These are phyloP conservation scores for Saccharum hybrid DNA, from an alignment of 202 grass and related monocot genomes.

Conservation along the genomic window DNA sequence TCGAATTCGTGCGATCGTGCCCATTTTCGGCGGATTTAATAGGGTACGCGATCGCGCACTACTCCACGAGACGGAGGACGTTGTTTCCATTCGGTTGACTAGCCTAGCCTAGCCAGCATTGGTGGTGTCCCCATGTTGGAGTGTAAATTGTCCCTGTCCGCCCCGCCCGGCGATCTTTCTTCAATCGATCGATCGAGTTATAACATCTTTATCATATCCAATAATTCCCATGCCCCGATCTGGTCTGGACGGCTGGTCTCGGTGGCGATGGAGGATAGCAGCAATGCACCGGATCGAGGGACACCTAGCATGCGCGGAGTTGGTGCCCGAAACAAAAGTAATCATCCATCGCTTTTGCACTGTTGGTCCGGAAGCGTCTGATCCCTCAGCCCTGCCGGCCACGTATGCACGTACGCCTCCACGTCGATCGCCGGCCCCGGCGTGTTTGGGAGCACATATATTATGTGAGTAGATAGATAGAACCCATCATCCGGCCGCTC, in stretches of 20 bases:
- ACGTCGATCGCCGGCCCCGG: constrained; percentile 7
- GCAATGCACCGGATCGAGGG: neutral
- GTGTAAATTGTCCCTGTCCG: constrained; percentile 16
- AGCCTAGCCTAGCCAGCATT: neutral
- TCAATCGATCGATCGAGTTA: neutral
- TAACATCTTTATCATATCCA: neutral
- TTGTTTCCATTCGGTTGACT: constrained; percentile 23
- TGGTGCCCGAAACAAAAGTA: neutral
- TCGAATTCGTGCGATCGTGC: constrained; percentile 12
- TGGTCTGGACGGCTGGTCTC: neutral
- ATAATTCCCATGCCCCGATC: neutral
- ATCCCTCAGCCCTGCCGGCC: neutral
- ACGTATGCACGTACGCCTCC: neutral
- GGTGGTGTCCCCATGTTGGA: neutral
- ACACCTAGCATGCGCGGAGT: neutral
- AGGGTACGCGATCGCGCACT: neutral
- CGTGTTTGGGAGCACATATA: constrained; percentile 9
- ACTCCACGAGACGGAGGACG: neutral
- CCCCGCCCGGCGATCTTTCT: neutral
- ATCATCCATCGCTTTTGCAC: neutral
- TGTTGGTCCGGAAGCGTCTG: neutral
- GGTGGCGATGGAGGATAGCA: neutral
- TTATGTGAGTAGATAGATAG: neutral
- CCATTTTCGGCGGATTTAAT: constrained; percentile 1
- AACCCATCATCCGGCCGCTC: neutral